These are phyloP conservation scores for Aureobasidium vineae DNA, from an alignment of 2,329 filamentous ascomycete species.

Conservation along the genomic window DNA sequence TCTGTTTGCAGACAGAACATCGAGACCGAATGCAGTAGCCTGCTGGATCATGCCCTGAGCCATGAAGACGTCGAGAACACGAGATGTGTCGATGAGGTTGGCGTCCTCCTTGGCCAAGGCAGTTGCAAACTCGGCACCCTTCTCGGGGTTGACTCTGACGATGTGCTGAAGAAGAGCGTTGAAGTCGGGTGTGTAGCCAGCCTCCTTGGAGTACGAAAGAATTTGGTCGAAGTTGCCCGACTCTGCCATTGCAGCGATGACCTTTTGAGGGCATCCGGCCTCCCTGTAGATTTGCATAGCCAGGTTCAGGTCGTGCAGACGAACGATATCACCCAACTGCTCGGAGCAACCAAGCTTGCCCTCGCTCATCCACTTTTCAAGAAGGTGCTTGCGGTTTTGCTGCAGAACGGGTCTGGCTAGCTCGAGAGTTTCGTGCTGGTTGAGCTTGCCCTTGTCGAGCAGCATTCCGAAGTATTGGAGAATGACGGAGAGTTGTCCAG, in stretches of 20 bases:
- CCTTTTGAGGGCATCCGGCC: conserved; percentile 88
- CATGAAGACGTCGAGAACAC: conserved; percentile 96
- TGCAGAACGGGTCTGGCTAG: conserved; percentile 87
- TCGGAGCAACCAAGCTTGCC: conserved; percentile 96
- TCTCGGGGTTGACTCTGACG: conserved; percentile 85
- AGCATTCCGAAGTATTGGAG: conserved; percentile 98
- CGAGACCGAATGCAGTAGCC: conserved; percentile 94
- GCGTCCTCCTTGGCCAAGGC: conserved; percentile 85
- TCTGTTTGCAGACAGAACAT: conserved; percentile 91
- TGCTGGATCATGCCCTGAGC: conserved; percentile 97
- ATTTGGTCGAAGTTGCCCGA: conserved; percentile 97
- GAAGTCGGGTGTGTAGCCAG: conserved; percentile 92
- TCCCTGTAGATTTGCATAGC: conserved; percentile 88
- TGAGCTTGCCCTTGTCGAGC: conserved; percentile 89
- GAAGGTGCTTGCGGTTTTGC: conserved; percentile 90
- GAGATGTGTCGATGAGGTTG: conserved; percentile 86
- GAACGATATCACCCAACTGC: conserved; percentile 91
- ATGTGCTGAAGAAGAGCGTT: conserved; percentile 90
- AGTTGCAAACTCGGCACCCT: conserved; percentile 92
- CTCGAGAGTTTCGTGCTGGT: conserved; percentile 91
- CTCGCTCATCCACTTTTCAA: conserved; percentile 98
- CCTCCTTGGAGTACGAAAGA: conserved; percentile 80
- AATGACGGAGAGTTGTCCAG: conserved; percentile 87
- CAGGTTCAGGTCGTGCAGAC: conserved; percentile 82
- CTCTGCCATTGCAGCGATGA: conserved; percentile 91